phyloP scores from a whole-genome alignment of 257 asterid genomes.

The Petunia axillaris region DNA sequence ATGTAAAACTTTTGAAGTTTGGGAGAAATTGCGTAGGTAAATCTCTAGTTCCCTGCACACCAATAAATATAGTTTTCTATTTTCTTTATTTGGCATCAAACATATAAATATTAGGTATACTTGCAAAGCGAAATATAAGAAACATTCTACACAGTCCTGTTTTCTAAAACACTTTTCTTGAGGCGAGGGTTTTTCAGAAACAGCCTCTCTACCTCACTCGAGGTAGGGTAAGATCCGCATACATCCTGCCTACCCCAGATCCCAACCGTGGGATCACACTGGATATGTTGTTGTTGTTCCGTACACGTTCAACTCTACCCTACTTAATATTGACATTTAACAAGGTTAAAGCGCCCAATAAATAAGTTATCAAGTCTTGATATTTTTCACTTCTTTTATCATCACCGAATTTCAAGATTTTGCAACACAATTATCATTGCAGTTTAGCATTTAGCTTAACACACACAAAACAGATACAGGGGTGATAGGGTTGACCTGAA shows the following conservation, averaged over 20 bases:
- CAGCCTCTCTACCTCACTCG: no score
- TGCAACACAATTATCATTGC: not conserved
- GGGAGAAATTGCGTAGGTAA: not conserved
- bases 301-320: not conserved
- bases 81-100: no score
- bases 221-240: no score
- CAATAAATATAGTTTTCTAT: not conserved
- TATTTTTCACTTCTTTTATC: no score
- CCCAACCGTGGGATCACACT: no score
- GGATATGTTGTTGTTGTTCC: no score
- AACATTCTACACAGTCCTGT: no score
- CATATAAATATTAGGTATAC: no score
- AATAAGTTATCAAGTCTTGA: not conserved
- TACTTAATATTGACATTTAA: not conserved
- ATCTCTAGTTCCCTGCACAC: not conserved
- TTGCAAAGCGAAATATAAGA: no score
- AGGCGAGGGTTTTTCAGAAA: no score
- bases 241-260: no score
- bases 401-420: not conserved
- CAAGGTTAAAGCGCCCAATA: not conserved
- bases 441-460: not conserved
- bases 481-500: constrained; percentile 15
- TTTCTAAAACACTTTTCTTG: no score
- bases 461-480: not conserved
- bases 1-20: not conserved